Evolutionary conservation across 2,329 filamentous ascomycete genomes (phyloP), one percentile per base, ranked within the genome.

Genomic region (Trichoderma afroharzianum): DNA sequence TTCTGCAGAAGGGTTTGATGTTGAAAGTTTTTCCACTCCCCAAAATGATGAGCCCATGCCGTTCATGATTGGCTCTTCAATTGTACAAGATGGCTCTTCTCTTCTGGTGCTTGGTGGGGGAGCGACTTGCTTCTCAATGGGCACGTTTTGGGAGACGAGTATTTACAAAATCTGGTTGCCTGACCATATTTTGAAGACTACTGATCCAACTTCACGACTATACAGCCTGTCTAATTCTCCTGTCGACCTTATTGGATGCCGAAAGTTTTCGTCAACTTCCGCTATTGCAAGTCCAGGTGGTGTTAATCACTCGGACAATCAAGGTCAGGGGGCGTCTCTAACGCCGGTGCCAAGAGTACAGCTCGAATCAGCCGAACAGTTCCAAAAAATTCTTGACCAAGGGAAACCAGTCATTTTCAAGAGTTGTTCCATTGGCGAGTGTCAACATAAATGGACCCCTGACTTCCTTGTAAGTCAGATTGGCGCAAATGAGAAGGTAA

Each of bases 71-170:
- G 94, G 95, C 2, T 87, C 90, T 70, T 90, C 90, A 5, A 83
- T 87, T 8, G 80, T 87, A 15, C 78, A 82, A 32, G 81, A 86
- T 1, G 81, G 83, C 55, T 81, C 84, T 33, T 81, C 86, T 21
- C 76, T 94, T 3, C 76, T 93, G 11, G 82, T 97, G 8, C 80
- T 92, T 62, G 94, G 94, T 1, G 95, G 95, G 18, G 95, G 94
- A 47, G 93, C 92, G 18, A 93, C 94, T 0, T 97, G 94, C 79
- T 97, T 97, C 83, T 94, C 93, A 0, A 97, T 97, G 86, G 94
- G 94, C 1, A 93, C 92, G 7, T 94, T 89, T 77, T 97, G 93
- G 93, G 95, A 94, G 64, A 85, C 85, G 36, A 88, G 88, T 1
- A 83, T 86, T 14, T 91, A 84, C 64, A 79, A 81, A 2, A 76